phyloP scores from a whole-genome alignment of 177 flowering plant genomes.

The Vitis hybrid region DNA sequence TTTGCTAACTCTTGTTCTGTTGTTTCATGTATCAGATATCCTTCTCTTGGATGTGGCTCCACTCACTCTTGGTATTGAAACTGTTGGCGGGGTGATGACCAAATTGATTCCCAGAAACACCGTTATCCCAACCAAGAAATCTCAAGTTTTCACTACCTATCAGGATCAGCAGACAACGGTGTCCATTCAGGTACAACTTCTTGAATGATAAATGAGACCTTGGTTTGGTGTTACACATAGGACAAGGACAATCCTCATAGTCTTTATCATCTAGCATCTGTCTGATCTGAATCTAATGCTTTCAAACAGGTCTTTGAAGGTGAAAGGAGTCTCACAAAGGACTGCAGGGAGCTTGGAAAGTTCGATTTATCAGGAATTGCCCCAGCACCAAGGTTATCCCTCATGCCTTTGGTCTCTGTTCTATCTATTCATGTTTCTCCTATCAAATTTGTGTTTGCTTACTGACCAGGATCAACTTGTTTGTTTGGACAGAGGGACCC shows the following conservation, averaged over 20 bases:
- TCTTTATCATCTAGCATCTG: background rate
- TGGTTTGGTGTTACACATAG: background rate
- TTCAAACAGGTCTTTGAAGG: constrained; percentile 10
- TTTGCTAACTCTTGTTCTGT: too few species aligned
- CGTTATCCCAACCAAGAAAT: constrained; percentile 40
- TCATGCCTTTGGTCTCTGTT: background rate
- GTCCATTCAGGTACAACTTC: constrained; percentile 28
- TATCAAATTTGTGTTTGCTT: background rate
- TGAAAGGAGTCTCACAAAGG: constrained; percentile 13
- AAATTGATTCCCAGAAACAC: constrained; percentile 46
- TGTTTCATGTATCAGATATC: constrained; percentile 24
- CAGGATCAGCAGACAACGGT: constrained; percentile 44
- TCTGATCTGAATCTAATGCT: background rate
- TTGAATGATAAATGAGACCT: background rate
- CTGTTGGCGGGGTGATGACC: constrained; percentile 46
- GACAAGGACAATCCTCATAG: too few species aligned
- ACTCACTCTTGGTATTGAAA: constrained; percentile 44
- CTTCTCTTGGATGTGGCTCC: constrained; percentile 48
- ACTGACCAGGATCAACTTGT: background rate
- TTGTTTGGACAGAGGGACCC: constrained; percentile 30
- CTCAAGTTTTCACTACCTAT: constrained; percentile 42
- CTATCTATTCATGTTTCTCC: background rate
- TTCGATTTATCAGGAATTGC: constrained; percentile 33
- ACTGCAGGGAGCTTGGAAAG: constrained; percentile 25
- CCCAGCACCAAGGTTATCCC: constrained; percentile 29